Percentiles rank a stretch among this genome's conserved stretches.
phyloP scores from a whole-genome alignment of 441 rosid genomes.

The Populus hybrid region DNA sequence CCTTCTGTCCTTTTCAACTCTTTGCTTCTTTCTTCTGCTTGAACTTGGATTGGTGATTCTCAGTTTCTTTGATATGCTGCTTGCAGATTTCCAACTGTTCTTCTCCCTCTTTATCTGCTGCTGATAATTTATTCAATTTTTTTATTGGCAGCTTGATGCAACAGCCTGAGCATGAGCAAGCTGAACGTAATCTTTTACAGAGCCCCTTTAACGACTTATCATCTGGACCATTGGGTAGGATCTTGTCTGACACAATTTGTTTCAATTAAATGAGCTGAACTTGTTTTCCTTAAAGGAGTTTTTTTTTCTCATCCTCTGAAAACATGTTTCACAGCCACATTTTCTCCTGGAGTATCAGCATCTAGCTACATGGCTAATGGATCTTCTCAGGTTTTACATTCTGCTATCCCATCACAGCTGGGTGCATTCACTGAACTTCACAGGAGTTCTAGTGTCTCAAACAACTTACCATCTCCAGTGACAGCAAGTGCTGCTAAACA shows the following conservation, averaged over 20 bases:
- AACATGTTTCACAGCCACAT: conserved; percentile 25
- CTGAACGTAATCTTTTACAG: conserved; percentile 42
- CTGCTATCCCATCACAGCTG: conserved; percentile 32
- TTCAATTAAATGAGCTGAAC: conserved; percentile 6
- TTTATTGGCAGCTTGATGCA: conserved; percentile 44
- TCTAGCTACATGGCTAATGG: conserved; percentile 33
- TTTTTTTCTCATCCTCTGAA: conserved; percentile 8
- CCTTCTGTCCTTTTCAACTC: conserved; percentile 13
- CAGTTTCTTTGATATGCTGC: conserved; percentile 7
- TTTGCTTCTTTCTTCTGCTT: conserved; percentile 6
- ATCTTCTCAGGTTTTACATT: conserved; percentile 30
- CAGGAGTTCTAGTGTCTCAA: conserved; percentile 49
- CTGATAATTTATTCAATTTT: neutral
- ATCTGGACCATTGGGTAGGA: conserved; percentile 57
- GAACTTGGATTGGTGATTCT: conserved; percentile 1
- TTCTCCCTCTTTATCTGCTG: neutral
- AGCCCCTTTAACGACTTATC: conserved; percentile 48
- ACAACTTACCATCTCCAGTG: conserved; percentile 39
- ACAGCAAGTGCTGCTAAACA: conserved; percentile 41
- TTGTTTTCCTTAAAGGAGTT: conserved; percentile 13
- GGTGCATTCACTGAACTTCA: conserved; percentile 39
- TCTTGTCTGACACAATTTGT: conserved; percentile 15
- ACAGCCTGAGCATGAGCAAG: conserved; percentile 51
- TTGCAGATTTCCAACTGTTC: conserved; percentile 2
- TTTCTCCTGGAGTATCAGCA: conserved; percentile 32